Percentiles rank a stretch among this genome's conserved stretches.
phyloP scores from a whole-genome alignment of 495 filamentous ascomycete species.

The Aspergillus haitiensis region DNA sequence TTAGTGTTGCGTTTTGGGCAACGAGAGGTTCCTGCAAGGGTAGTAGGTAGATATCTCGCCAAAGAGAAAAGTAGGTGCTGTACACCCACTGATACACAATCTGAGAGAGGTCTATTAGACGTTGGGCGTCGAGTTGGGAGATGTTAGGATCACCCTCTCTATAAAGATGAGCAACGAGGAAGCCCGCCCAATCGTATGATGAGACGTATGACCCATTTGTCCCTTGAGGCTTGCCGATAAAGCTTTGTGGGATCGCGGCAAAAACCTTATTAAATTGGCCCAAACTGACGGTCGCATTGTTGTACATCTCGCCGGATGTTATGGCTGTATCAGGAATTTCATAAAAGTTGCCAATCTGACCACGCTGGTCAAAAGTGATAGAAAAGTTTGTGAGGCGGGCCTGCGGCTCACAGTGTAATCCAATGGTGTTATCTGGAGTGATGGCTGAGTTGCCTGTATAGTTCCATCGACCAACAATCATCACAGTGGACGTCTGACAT shows the following conservation, averaged over 20 bases:
- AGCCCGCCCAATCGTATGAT: conserved; percentile 46
- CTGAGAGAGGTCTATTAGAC: conserved; percentile 32
- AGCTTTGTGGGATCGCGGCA: conserved; percentile 41
- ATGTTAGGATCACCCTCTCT: conserved; percentile 31
- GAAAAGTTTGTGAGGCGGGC: conserved; percentile 30
- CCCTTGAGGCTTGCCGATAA: conserved; percentile 31
- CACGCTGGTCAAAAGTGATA: conserved; percentile 37
- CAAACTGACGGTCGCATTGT: conserved; percentile 42
- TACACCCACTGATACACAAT: conserved; percentile 46
- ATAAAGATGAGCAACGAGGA: conserved; percentile 42
- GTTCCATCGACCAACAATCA: conserved; percentile 45
- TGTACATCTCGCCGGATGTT: conserved; percentile 34
- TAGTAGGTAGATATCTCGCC: conserved; percentile 40
- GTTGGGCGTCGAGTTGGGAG: conserved; percentile 27
- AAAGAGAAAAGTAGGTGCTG: conserved; percentile 44
- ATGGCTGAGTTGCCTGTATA: conserved; percentile 30
- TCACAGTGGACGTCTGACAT: conserved; percentile 39
- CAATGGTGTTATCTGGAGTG: conserved; percentile 37
- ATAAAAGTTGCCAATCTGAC: conserved; percentile 30
- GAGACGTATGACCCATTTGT: conserved; percentile 32
- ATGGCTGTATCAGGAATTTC: conserved; percentile 27
- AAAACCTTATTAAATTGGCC: conserved; percentile 47
- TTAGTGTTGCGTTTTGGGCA: conserved; percentile 34
- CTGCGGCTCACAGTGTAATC: conserved; percentile 40
- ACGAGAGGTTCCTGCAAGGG: conserved; percentile 23